phyloP scores from a whole-genome alignment of 2,329 filamentous ascomycete genomes.

The Bipolaris zeicola region DNA sequence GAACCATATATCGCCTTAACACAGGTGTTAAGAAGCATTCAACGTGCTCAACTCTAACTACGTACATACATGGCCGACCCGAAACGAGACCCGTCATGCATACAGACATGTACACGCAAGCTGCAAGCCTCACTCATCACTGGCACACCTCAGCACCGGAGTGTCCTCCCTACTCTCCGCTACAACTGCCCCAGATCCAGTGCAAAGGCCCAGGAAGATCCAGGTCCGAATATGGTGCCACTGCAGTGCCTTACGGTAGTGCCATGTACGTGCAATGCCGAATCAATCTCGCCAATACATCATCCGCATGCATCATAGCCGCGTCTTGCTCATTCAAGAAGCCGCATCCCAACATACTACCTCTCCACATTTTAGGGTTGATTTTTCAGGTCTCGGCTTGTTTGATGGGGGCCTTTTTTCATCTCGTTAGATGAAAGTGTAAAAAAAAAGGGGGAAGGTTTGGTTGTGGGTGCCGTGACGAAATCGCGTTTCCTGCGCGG shows the following conservation, averaged over 20 bases:
- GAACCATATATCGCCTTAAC: slow-evolving; percentile 2
- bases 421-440: slow-evolving; percentile 34
- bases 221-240: slow-evolving; percentile 35
- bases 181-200: slow-evolving; percentile 23
- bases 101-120: slow-evolving; percentile 7
- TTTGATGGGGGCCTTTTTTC: slow-evolving; percentile 12
- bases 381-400: slow-evolving; percentile 14
- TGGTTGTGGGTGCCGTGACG: not conserved
- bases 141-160: slow-evolving; percentile 24
- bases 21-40: slow-evolving; percentile 5
- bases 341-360: slow-evolving; percentile 31
- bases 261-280: slow-evolving; percentile 28
- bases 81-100: slow-evolving; percentile 7
- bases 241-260: slow-evolving; percentile 32
- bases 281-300: slow-evolving; percentile 18
- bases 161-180: slow-evolving; percentile 35
- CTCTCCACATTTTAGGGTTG: slow-evolving; percentile 38
- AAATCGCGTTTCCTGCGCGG: slow-evolving; percentile 10
- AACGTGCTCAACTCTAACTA: not conserved
- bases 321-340: slow-evolving; percentile 14
- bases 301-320: slow-evolving; percentile 20
- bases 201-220: slow-evolving; percentile 26
- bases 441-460: slow-evolving; percentile 3
- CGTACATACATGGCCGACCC: not conserved
- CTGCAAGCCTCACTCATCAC: slow-evolving; percentile 18